Evolutionary conservation across 495 filamentous ascomycete genomes (phyloP), one percentile per base, ranked within the genome.

Genomic region (Aspergillus asperescens): DNA sequence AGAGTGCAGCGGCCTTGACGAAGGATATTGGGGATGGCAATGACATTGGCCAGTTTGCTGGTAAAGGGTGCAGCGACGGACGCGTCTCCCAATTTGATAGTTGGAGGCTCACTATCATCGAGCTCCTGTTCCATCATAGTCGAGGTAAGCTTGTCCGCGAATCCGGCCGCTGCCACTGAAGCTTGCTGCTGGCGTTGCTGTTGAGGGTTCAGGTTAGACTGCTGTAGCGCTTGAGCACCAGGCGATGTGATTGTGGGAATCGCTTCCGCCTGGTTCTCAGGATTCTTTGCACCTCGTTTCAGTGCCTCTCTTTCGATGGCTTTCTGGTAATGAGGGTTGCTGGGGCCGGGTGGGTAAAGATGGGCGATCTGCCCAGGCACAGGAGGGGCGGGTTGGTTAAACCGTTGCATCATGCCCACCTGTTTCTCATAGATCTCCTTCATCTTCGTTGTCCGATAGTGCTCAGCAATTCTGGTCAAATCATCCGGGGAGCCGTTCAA

Each of bases 391-490:
- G 90, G 89, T 67, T 95, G 90, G 65, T 91, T 92, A 77, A 96
- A 99, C 45, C 90, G 79, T 54, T 85, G 79, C 87, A 97, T 96
- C 70, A 99, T 79, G 31, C 78, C 68, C 40, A 84, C 78, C 66
- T 99, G 93, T 75, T 97, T 96, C 73, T 99, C 90, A 60, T 99
- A 99, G 35, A 99, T 79, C 56, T 96, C 91, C 77, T 96, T 97
- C 85, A 99, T 94, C 77, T 90, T 95, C 29, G 87, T 94, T 55
- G 85, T 90, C 39, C 93, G 83, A 58, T 87, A 87, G 68, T 99
- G 90, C 56, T 97, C 92, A 12, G 86, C 83, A 56, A 99, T 99
- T 61, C 84, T 86, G 40, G 85, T 85, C 32, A 99, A 77, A 64
- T 96, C 93, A 2, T 96, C 86, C 62, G 83, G 84, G 1, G 93